Evolutionary conservation across 2,329 filamentous ascomycete genomes (phyloP).

Genomic region (Macrophomina phaseolina): DNA sequence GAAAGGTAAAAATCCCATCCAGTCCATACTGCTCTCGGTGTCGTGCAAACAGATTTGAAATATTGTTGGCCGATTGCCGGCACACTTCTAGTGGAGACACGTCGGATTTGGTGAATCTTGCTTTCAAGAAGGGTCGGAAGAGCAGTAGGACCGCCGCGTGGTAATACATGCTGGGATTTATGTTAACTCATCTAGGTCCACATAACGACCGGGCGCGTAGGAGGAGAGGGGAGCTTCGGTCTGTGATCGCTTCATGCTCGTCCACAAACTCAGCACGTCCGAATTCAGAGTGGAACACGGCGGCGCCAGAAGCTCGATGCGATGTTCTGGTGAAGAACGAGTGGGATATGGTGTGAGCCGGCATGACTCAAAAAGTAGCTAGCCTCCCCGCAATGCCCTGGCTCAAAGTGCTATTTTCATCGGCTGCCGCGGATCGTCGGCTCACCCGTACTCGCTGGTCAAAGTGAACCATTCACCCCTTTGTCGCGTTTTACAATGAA

Average conservation of each 20-base stretch:
- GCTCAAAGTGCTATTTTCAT: not conserved
- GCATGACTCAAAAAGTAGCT: too few relatives aligned
- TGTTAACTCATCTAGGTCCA: not conserved
- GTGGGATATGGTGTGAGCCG: too few relatives aligned
- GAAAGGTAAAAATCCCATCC: conserved; percentile 32
- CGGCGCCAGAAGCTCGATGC: not conserved
- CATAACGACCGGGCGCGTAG: not conserved
- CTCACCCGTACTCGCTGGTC: not conserved
- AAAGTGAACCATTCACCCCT: not conserved
- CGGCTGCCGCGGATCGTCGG: not conserved
- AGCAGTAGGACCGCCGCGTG: conserved; percentile 32
- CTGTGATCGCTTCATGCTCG: not conserved
- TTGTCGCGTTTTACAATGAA: not conserved
- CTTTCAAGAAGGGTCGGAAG: conserved; percentile 33
- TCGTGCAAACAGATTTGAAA: conserved; percentile 31
- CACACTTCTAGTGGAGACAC: conserved; percentile 31
- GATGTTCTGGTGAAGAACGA: too few relatives aligned
- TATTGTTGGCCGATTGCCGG: conserved; percentile 31
- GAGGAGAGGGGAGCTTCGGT: not conserved
- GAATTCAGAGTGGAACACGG: not conserved
- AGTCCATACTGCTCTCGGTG: conserved; percentile 30
- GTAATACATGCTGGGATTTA: conserved; percentile 30
- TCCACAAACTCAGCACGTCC: not conserved
- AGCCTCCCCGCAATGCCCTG: too few relatives aligned
- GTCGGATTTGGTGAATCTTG: conserved; percentile 30